Evolutionary conservation across 176 grass and related monocot genomes (phyloP), one percentile per base, ranked within the genome.

Genomic region (Echinochloa phyllopogon): DNA sequence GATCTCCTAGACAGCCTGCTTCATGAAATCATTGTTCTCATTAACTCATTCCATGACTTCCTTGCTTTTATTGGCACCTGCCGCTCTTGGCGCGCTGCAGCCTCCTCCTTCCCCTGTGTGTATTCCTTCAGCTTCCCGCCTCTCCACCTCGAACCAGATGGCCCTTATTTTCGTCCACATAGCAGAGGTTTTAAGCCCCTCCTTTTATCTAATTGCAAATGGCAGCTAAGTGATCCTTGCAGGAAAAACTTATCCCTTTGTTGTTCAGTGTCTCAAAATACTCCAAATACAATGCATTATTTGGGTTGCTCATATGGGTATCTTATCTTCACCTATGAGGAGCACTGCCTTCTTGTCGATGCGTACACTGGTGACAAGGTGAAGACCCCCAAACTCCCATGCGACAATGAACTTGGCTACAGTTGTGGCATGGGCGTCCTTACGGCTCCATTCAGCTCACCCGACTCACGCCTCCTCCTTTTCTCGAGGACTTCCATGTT

Each of bases 51-150:
- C 65, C 65, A 42, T 10, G 65, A 69, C 37, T 69, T 87, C 18
- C 65, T 89, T 69, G 83, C 77, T 74, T 86, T 87, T 38, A 40
- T 20, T 42, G 40, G 60, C 64, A 86, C 86, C 63, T 93, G 91
- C 65, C 84, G 65, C 49, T 77, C 91, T 64, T 93, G 87, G 91
- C 84, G 76, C 3, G 27, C 45, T 24, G 29, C 82, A 37, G n/a
- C 53, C 65, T 69, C 64, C 27, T 60, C 81, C 69, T 71, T 50
- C 65, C 81, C 76, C 17, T 69, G 18, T 43, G 20, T n/a, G 39
- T 43, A 64, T 33, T 6, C 24, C 20, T 48, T 25, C 10, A 33
- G 7, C 23, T 63, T 78, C 53, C 81, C 81, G 2, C 75, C 68
- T 57, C 81, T 76, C 51, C 77, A 81, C 71, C 21, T 82, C 18